Evolutionary conservation across 805 yeast species (phyloP).

Genomic region (Monosporozyma aerobia): DNA sequence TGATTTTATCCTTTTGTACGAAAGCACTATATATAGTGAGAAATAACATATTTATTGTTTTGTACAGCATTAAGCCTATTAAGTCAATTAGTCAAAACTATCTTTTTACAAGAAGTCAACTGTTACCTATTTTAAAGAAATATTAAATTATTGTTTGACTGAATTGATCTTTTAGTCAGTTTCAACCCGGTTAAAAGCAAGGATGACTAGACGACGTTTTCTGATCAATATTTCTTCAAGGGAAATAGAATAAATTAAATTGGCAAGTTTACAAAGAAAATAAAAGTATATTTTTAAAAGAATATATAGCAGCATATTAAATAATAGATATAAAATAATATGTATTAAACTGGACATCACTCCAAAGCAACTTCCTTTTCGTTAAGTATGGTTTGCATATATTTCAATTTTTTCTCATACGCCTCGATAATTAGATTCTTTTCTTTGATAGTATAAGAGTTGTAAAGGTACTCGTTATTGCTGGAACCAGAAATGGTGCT

Average conservation of each 20-base stretch:
- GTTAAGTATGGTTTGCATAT: slow-evolving; percentile 11
- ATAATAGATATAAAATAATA: too few relatives aligned
- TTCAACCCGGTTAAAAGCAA: too few relatives aligned
- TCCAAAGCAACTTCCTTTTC: neutral
- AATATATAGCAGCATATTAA: too few relatives aligned
- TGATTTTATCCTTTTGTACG: neutral
- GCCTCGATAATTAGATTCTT: slow-evolving; percentile 18
- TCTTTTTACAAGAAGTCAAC: neutral
- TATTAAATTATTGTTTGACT: too few relatives aligned
- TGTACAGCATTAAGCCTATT: neutral
- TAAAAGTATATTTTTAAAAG: too few relatives aligned
- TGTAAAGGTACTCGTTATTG: neutral
- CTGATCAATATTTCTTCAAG: too few relatives aligned
- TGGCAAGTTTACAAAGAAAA: too few relatives aligned
- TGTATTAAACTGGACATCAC: neutral
- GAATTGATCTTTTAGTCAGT: too few relatives aligned
- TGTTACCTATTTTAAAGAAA: too few relatives aligned
- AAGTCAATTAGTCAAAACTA: neutral
- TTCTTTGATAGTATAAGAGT: slow-evolving; percentile 6
- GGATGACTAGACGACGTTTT: too few relatives aligned
- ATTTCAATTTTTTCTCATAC: slow-evolving; percentile 17
- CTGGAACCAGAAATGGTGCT: neutral
- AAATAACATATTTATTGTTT: neutral
- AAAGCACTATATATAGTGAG: neutral
- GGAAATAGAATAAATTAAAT: too few relatives aligned